Evolutionary conservation across 352 stramenopile species (phyloP).

Genomic region (Globisporangium orthogonon): DNA sequence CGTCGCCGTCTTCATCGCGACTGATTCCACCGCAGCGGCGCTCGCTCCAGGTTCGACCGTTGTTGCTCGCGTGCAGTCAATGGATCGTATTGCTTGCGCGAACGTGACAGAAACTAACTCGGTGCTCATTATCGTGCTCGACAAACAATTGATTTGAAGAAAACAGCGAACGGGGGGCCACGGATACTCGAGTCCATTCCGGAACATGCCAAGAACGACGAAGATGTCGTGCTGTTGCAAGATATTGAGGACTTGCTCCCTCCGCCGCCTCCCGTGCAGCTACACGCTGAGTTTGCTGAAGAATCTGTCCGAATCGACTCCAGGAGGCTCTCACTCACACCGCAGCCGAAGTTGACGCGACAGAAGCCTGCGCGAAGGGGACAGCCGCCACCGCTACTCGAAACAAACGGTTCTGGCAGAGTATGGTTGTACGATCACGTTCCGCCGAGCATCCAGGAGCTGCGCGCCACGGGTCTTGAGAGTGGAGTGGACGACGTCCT

Average conservation of each 20-base stretch:
- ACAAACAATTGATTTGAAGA: neutral
- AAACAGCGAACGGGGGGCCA: neutral
- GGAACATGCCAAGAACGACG: conserved; percentile 5
- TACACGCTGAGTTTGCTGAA: conserved; percentile 25
- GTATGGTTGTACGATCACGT: conserved; percentile 42
- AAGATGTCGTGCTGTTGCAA: conserved; percentile 32
- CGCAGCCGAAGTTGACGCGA: conserved; percentile 21
- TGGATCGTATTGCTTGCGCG: neutral
- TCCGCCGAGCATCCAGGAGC: conserved; percentile 35
- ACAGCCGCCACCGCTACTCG: conserved; percentile 1
- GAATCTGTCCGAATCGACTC: conserved; percentile 39
- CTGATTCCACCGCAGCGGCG: conserved; percentile 13
- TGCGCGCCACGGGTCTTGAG: conserved; percentile 35
- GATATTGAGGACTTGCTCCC: conserved; percentile 66
- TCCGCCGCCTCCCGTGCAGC: conserved; percentile 26
- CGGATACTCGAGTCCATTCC: neutral
- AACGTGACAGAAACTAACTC: neutral
- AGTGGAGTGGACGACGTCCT: conserved; percentile 42
- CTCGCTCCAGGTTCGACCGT: conserved; percentile 21
- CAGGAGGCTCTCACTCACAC: conserved; percentile 35
- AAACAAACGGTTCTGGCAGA: conserved; percentile 7
- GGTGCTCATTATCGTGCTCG: neutral
- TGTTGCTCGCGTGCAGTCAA: neutral
- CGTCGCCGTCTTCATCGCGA: neutral
- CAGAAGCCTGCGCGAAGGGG: neutral